phyloP scores from a whole-genome alignment of 2,329 filamentous ascomycete species.

The Gnomoniopsis smithogilvyi region DNA sequence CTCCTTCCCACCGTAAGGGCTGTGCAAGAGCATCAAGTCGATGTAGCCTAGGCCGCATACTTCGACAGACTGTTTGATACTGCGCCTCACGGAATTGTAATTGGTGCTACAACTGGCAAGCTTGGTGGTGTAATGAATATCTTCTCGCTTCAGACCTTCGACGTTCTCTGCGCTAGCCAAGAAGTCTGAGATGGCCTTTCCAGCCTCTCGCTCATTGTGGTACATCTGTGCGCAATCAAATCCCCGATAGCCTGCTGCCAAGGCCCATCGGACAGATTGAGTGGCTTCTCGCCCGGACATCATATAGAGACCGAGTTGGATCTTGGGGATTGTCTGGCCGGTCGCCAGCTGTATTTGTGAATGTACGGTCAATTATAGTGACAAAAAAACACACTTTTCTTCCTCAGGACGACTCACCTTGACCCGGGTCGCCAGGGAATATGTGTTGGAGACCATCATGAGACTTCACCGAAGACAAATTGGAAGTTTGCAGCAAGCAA shows the following conservation, averaged over 20 bases:
- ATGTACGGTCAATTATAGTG: constrained; percentile 13
- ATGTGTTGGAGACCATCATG: constrained; percentile 13
- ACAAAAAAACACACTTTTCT: constrained; percentile 8
- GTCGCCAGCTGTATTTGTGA: constrained; percentile 51
- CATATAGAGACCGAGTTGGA: constrained; percentile 73
- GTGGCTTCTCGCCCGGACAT: constrained; percentile 61
- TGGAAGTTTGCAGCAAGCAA: no score
- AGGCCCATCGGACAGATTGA: constrained; percentile 53
- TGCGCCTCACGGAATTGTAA: constrained; percentile 65
- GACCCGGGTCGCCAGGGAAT: constrained; percentile 13
- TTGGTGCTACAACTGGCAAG: constrained; percentile 61
- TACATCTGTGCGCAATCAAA: constrained; percentile 55
- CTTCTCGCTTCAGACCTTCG: constrained; percentile 55
- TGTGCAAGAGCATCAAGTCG: constrained; percentile 77
- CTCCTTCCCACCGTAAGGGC: constrained; percentile 69
- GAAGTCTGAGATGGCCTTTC: constrained; percentile 60
- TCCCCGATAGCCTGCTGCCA: constrained; percentile 50
- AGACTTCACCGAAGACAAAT: neutral
- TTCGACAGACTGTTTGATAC: constrained; percentile 63
- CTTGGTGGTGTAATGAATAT: constrained; percentile 80
- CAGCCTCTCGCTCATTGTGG: constrained; percentile 69
- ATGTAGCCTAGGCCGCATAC: constrained; percentile 69
- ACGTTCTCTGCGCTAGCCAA: constrained; percentile 41
- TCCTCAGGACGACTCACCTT: neutral
- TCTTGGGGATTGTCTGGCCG: constrained; percentile 64